Evolutionary conservation across 2,329 filamentous ascomycete species (phyloP).

Genomic region (Cryoendolithus antarcticus): DNA sequence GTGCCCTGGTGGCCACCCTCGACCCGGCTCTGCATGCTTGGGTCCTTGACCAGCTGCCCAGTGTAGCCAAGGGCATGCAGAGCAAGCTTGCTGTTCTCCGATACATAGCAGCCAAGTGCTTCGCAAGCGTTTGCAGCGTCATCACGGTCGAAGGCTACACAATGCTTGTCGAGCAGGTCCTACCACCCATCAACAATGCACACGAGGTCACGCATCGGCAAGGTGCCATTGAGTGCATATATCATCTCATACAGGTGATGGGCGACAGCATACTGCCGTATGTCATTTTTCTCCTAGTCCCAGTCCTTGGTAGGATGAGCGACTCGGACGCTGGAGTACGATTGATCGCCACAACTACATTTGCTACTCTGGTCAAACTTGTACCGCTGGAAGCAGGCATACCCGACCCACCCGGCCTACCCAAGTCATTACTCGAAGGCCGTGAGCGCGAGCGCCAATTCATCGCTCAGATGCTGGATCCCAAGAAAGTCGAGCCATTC

Average conservation of each 20-base stretch:
- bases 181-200: constrained; percentile 85
- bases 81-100: constrained; percentile 83
- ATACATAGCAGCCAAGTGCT: constrained; percentile 93
- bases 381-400: constrained; percentile 96
- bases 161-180: constrained; percentile 79
- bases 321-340: constrained; percentile 94
- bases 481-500: constrained; percentile 92
- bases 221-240: constrained; percentile 87
- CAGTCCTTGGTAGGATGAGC: constrained; percentile 93
- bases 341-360: constrained; percentile 88
- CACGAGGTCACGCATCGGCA: constrained; percentile 80
- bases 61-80: constrained; percentile 77
- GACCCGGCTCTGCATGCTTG: constrained; percentile 63
- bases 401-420: constrained; percentile 86
- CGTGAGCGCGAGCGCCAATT: constrained; percentile 92
- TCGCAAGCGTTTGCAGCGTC: constrained; percentile 94
- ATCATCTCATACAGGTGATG: constrained; percentile 97
- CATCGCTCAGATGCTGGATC: constrained; percentile 89
- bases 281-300: constrained; percentile 96
- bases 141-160: constrained; percentile 95
- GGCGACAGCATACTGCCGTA: constrained; percentile 92
- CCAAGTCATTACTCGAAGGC: constrained; percentile 74
- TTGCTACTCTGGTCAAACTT: constrained; percentile 91
- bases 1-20: constrained; percentile 86
- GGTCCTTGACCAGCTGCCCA: constrained; percentile 69